Percentiles rank a stretch among this genome's conserved stretches.
Conservation (phyloP, 148 eudicot genomes). For the Vaccinium darrowii region DNA sequence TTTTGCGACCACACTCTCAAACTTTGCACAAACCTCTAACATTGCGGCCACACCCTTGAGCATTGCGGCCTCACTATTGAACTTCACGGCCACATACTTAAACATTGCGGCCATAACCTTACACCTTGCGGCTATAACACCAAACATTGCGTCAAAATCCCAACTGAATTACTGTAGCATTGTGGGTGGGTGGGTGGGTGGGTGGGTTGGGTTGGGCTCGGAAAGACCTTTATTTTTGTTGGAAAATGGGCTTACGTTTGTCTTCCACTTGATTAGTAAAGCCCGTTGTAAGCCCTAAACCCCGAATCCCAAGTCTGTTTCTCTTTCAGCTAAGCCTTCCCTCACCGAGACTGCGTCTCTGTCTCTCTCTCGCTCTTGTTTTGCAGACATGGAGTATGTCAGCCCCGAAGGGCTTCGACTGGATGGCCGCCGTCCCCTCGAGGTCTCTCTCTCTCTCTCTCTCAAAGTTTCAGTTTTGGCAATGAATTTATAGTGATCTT, state of each 20-base stretch:
- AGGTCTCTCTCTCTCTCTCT: constrained; percentile 40
- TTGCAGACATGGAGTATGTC: constrained; percentile 64
- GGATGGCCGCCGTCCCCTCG: constrained; percentile 92
- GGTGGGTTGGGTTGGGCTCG: not conserved
- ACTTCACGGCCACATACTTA: too few relatives aligned
- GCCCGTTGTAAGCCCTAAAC: constrained; percentile 8
- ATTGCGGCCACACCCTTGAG: too few relatives aligned
- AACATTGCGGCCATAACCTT: too few relatives aligned
- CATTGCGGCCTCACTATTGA: too few relatives aligned
- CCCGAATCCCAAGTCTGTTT: not conserved
- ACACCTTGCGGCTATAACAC: too few relatives aligned
- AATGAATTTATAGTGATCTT: not conserved
- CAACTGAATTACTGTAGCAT: too few relatives aligned
- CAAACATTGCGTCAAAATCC: too few relatives aligned
- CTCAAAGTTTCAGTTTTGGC: not conserved
- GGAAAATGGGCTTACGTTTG: not conserved
- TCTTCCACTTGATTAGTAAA: not conserved
- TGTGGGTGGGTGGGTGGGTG: not conserved
- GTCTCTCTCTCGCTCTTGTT: not conserved
- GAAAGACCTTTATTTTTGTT: not conserved
- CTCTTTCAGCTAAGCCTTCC: not conserved
- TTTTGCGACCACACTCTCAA: too few relatives aligned
- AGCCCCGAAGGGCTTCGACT: constrained; percentile 87
- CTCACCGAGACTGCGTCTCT: constrained; percentile 3
- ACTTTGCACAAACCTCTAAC: too few relatives aligned